A percentile compares a stretch with the other conserved stretches of the same genome.
Evolutionary conservation across 2,329 filamentous ascomycete species (phyloP).

Genomic region (Plenodomus biglobosus): DNA sequence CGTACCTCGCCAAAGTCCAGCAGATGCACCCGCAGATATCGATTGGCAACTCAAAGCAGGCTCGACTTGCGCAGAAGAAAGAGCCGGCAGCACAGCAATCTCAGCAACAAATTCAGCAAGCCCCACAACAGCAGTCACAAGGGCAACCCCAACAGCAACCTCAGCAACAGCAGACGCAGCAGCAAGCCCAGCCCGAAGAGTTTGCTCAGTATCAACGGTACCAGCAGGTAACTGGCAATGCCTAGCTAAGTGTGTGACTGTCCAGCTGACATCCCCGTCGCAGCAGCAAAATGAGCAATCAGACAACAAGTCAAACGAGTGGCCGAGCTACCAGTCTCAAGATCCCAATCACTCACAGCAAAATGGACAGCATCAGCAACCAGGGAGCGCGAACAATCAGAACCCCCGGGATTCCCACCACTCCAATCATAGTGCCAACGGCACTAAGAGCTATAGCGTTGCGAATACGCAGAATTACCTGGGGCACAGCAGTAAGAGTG

Average conservation of each 20-base stretch:
- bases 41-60: slow-evolving; percentile 75
- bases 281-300: slow-evolving; percentile 28
- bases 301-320: slow-evolving; percentile 21
- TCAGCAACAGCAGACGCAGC: slow-evolving; percentile 42
- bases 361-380: slow-evolving; percentile 16
- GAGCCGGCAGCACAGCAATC: slow-evolving; percentile 53
- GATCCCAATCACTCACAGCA: slow-evolving; percentile 12
- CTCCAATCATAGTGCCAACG: slow-evolving; percentile 31
- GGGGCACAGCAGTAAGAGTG: slow-evolving; percentile 29
- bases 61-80: slow-evolving; percentile 62
- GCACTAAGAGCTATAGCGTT: slow-evolving; percentile 35
- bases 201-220: slow-evolving; percentile 46
- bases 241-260: rapidly evolving
- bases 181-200: slow-evolving; percentile 44
- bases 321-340: slow-evolving; percentile 15
- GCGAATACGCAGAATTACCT: slow-evolving; percentile 42
- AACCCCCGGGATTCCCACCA: slow-evolving; percentile 38
- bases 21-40: slow-evolving; percentile 98
- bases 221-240: slow-evolving; percentile 30
- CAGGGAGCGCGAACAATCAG: slow-evolving; percentile 20
- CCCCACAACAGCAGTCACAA: slow-evolving; percentile 34
- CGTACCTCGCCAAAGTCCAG: slow-evolving; percentile 96
- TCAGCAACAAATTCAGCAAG: slow-evolving; percentile 44
- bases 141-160: slow-evolving; percentile 10
- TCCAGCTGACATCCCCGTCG: slow-evolving; percentile 2